These are phyloP conservation scores for Candida nonsorbophila DNA, from an alignment of 805 yeast genomes.

Conservation along the genomic window DNA sequence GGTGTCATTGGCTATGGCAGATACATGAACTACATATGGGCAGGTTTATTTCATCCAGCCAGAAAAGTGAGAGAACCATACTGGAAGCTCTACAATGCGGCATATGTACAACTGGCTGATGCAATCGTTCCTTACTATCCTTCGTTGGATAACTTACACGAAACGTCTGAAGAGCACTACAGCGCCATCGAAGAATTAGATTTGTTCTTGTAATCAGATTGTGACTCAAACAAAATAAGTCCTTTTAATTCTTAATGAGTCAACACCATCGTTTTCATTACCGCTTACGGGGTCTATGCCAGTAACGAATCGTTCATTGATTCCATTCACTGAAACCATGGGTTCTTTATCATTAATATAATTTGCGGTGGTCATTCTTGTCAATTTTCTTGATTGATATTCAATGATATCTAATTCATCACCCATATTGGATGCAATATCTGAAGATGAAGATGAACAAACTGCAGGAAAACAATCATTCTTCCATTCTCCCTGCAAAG, in stretches of 20 bases:
- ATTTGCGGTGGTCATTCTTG: constrained; percentile 35
- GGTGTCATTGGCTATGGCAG: constrained; percentile 72
- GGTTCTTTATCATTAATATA: constrained; percentile 32
- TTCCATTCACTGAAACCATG: constrained; percentile 2
- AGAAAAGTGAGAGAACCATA: constrained; percentile 76
- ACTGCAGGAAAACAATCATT: constrained; percentile 47
- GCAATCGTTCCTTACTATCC: constrained; percentile 84
- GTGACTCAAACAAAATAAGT: too few species aligned
- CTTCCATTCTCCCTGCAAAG: constrained; percentile 9
- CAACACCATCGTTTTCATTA: too few species aligned
- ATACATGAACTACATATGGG: constrained; percentile 71
- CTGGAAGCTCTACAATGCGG: constrained; percentile 77
- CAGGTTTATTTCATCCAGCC: constrained; percentile 93
- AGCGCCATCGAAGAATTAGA: constrained; percentile 50
- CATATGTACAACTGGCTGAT: constrained; percentile 71
- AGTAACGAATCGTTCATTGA: neutral
- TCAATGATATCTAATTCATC: constrained; percentile 32
- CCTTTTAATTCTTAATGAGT: too few species aligned
- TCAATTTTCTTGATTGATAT: constrained; percentile 48
- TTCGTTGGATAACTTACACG: constrained; percentile 28
- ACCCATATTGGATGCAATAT: constrained; percentile 8
- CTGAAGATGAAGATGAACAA: constrained; percentile 20
- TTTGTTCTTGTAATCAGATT: constrained; percentile 25
- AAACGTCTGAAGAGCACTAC: too few species aligned
- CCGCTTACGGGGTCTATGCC: too few species aligned